Evolutionary conservation across 495 filamentous ascomycete genomes (phyloP).

Genomic region (Talaromyces adpressus): DNA sequence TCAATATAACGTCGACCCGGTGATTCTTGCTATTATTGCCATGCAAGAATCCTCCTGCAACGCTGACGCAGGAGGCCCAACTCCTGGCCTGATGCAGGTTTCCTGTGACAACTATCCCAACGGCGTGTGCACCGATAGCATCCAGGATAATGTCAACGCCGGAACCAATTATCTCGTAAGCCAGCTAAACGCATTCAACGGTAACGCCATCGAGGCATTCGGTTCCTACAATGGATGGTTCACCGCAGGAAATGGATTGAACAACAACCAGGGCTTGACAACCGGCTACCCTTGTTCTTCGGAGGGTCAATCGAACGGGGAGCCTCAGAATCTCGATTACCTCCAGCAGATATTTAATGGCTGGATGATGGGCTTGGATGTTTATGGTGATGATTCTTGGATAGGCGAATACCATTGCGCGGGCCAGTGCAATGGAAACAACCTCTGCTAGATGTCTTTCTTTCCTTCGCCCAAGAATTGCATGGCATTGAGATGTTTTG

Average conservation of each 20-base stretch:
- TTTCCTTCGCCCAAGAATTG: background rate
- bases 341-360: constrained; percentile 25
- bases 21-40: constrained; percentile 26
- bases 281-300: constrained; percentile 23
- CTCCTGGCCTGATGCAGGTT: constrained; percentile 30
- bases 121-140: constrained; percentile 22
- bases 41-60: constrained; percentile 33
- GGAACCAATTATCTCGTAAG: constrained; percentile 22
- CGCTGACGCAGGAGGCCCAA: constrained; percentile 22
- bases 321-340: constrained; percentile 26
- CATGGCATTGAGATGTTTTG: background rate
- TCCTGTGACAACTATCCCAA: constrained; percentile 29
- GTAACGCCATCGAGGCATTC: constrained; percentile 25
- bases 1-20: constrained; percentile 23
- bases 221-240: constrained; percentile 30
- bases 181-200: constrained; percentile 15
- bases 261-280: constrained; percentile 20
- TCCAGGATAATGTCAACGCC: constrained; percentile 28
- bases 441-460: constrained; percentile 11
- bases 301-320: constrained; percentile 21
- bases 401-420: constrained; percentile 18
- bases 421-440: constrained; percentile 13
- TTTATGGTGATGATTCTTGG: constrained; percentile 20
- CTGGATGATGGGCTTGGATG: constrained; percentile 23
- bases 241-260: constrained; percentile 16